Base-by-base conservation (phyloP, 495 filamentous ascomycete species). In the Neurospora sp. region DNA sequence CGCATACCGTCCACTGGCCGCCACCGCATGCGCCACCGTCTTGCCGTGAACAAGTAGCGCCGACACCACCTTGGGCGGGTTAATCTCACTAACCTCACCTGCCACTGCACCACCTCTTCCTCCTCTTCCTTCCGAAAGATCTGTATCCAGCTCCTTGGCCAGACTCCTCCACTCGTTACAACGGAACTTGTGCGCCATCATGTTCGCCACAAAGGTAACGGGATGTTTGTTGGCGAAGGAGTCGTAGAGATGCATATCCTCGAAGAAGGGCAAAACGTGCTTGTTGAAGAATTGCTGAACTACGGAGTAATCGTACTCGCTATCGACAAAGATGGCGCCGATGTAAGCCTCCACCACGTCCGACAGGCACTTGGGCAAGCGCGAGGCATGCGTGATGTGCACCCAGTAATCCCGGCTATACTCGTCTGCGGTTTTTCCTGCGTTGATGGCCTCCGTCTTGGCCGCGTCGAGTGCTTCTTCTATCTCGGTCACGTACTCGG, bases 261-360 rank as follows among this genome's bases (percentile, higher is more conserved):
- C 86, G 74, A 98, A 98, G 79, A 87, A 98, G 20, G 89, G 89
- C 72, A 84, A 85, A 73, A 99, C 86, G 72, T 93, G 88, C 8
- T 73, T 79, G 31, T 89, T 79, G 81, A 97, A 97, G 82, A 98
- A 98, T 5, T 77, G 79, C 74, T 93, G 89, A 1, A 98, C 90
- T 20, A 89, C 82, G 3, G 76, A 75, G 80, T 90, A 98, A 72
- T 95, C 83, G 81, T 94, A 98, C 41, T 87, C 86, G 5, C 94
- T 95, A 81, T 99, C 96, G 22, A 99, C 90, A 78, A 98, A 99
- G 4, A 97, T 85, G 27, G 96, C 95, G 5, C 93, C 96, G 27
- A 98, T 81, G 77, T 94, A 97, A 0, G 96, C 86, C 83, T 99
- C 96, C 5, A 98, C 85, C 73, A 97, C 89, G 76, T 99, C 96